Evolutionary conservation across 306 rosid species (phyloP), one percentile per base, ranked within the genome.

Genomic region (Medicago lupulina): DNA sequence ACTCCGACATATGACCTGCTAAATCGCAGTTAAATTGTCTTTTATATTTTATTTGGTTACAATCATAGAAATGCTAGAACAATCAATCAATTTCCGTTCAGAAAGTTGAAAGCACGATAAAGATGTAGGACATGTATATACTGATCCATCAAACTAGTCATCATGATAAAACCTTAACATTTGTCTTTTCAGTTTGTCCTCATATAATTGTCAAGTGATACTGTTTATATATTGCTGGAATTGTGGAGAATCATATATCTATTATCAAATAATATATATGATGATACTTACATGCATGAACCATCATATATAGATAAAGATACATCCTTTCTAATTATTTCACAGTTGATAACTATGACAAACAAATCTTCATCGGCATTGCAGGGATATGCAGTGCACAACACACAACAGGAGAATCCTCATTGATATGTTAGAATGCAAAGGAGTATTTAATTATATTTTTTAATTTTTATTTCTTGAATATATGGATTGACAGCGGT

Each of bases 181-280:
- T 92, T 95, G 97, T 95, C 97, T 83, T 90, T 90, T 92, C 92
- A 84, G 81, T 39, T 89, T 90, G 99, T 92, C 97, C 91, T 55
- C 83, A 84, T 88, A 73, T 83, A 79, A 85, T 83, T 77, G 72
- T 75, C 84, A 14, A 76, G 76, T 64, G 88, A 86, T 92, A 83
- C 96, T 80, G 79, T 85, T 84, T 28, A 28, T 28, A 28, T 77
- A 78, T 57, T 70, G 58, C 73, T 69, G 17, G 71, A 78, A 64
- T 78, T 58, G 72, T 61, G 77, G 59, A 80, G 74, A 63, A 71
- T 85, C 76, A 79, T 58, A 44, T 28, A 28, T 28, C 4, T 54
- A 16, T 54, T 9, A 54, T 54, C 28, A 18, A 54, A 54, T 19
- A 25, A 13, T 62, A 49, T 44, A 43, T 49, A 77, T 62, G 65